These are phyloP conservation scores for Calonectria pteridis DNA, from an alignment of 2,329 filamentous ascomycete genomes.

Conservation along the genomic window DNA sequence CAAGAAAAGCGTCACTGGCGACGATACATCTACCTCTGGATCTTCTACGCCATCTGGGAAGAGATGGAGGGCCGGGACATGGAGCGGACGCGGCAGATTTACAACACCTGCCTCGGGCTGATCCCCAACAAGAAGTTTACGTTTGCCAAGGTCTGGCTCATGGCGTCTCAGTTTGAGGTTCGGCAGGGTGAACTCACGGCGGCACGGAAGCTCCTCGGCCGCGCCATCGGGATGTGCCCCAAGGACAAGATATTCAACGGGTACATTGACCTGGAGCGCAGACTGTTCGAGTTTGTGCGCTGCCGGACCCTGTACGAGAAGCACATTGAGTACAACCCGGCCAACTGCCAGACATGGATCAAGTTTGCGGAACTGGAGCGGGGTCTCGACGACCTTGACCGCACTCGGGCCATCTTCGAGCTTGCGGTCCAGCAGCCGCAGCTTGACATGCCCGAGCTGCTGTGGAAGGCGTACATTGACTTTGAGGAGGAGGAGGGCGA, in stretches of 20 bases:
- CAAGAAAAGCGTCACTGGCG: slow-evolving; percentile 98
- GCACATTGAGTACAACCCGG: slow-evolving; percentile 90
- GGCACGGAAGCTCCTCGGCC: slow-evolving; percentile 90
- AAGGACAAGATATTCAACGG: slow-evolving; percentile 96
- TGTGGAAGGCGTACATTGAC: slow-evolving; percentile 99
- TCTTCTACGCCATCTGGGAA: slow-evolving; percentile 97
- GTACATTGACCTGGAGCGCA: slow-evolving; percentile 93
- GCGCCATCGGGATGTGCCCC: slow-evolving; percentile 92
- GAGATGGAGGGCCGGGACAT: slow-evolving; percentile 86
- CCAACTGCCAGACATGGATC: slow-evolving; percentile 96
- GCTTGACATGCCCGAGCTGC: slow-evolving; percentile 95
- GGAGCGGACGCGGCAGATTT: slow-evolving; percentile 87
- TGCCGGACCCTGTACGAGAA: slow-evolving; percentile 95
- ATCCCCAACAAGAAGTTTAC: slow-evolving; percentile 98
- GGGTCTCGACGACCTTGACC: slow-evolving; percentile 89
- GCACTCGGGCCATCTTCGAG: slow-evolving; percentile 91
- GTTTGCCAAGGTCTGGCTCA: slow-evolving; percentile 95
- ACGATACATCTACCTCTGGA: slow-evolving; percentile 96
- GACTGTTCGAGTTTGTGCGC: slow-evolving; percentile 92
- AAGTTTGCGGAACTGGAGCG: slow-evolving; percentile 94
- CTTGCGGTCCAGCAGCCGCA: slow-evolving; percentile 84
- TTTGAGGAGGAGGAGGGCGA: slow-evolving; percentile 97
- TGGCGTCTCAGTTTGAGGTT: slow-evolving; percentile 94
- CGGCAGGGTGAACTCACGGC: slow-evolving; percentile 84
- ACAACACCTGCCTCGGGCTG: slow-evolving; percentile 86